Evolutionary conservation across 352 stramenopile species (phyloP).

Genomic region (Phytopythium ostracodes): DNA sequence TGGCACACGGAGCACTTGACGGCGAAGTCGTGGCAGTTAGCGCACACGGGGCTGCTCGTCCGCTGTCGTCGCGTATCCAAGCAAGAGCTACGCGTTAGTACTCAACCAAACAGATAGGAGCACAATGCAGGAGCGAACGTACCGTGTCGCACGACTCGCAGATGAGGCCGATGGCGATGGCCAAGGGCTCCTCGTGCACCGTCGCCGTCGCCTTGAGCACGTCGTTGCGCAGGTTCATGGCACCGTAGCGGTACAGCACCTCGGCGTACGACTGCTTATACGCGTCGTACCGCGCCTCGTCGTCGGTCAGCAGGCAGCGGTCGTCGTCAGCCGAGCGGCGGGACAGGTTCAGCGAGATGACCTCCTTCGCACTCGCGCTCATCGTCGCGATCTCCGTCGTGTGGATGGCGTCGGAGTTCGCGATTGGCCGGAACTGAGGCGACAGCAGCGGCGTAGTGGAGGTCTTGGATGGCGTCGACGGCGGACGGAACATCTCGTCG

Average conservation of each 20-base stretch:
- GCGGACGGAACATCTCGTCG: slow-evolving; percentile 48
- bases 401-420: neutral
- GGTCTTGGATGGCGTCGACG: slow-evolving; percentile 24
- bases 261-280: slow-evolving; percentile 84
- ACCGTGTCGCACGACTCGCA: slow-evolving; percentile 63
- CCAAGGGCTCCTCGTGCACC: slow-evolving; percentile 28
- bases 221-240: slow-evolving; percentile 62
- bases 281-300: slow-evolving; percentile 65
- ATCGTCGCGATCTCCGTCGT: slow-evolving; percentile 12
- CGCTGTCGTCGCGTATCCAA: slow-evolving; percentile 22
- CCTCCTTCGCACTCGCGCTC: slow-evolving; percentile 34
- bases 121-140: slow-evolving; percentile 10
- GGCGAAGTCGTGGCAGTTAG: slow-evolving; percentile 65
- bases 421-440: slow-evolving; percentile 3
- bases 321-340: slow-evolving; percentile 35
- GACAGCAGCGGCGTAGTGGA: slow-evolving; percentile 20
- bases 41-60: slow-evolving; percentile 54
- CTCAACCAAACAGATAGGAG: too few species aligned
- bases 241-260: slow-evolving; percentile 77
- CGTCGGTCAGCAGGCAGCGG: slow-evolving; percentile 38
- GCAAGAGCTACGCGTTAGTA: too few species aligned
- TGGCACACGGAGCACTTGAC: slow-evolving; percentile 81
- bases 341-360: slow-evolving; percentile 46
- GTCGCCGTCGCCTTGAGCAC: slow-evolving; percentile 61
- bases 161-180: slow-evolving; percentile 58